These are phyloP conservation scores for Monilinia aucupariae DNA, from an alignment of 2,329 filamentous ascomycete genomes.

Conservation along the genomic window DNA sequence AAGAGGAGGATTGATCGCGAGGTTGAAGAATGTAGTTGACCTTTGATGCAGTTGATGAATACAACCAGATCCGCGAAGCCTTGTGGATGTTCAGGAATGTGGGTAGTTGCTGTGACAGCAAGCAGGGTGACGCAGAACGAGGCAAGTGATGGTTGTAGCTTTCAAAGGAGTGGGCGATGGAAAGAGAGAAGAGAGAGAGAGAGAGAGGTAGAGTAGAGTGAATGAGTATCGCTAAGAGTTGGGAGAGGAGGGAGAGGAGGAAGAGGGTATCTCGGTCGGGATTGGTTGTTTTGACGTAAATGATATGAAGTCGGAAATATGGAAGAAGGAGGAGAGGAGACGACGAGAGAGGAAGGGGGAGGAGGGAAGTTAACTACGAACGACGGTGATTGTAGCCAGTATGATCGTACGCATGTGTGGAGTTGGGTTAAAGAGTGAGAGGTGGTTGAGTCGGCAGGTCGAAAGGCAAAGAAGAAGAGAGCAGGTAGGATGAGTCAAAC, in stretches of 20 bases:
- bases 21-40: constrained; percentile 5
- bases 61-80: constrained; percentile 18
- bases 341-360: constrained; percentile 34
- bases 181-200: background rate
- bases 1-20: constrained; percentile 2
- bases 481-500: constrained; percentile 16
- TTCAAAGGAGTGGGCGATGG: constrained; percentile 19
- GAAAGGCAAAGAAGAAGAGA: constrained; percentile 9
- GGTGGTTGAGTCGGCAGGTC: constrained; percentile 17
- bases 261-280: constrained; percentile 15
- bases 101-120: constrained; percentile 26
- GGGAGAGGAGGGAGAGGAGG: no score
- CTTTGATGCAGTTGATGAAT: constrained; percentile 5
- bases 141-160: constrained; percentile 18
- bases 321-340: constrained; percentile 28
- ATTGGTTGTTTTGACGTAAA: background rate
- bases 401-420: constrained; percentile 25
- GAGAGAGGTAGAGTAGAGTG: constrained; percentile 14
- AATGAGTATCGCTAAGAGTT: constrained; percentile 22
- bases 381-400: constrained; percentile 31
- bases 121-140: constrained; percentile 26
- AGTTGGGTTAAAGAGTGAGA: constrained; percentile 10
- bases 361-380: constrained; percentile 32
- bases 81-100: constrained; percentile 19
- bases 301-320: constrained; percentile 21